Evolutionary conservation across 2,329 filamentous ascomycete genomes (phyloP).

Genomic region (Cytospora piceae): DNA sequence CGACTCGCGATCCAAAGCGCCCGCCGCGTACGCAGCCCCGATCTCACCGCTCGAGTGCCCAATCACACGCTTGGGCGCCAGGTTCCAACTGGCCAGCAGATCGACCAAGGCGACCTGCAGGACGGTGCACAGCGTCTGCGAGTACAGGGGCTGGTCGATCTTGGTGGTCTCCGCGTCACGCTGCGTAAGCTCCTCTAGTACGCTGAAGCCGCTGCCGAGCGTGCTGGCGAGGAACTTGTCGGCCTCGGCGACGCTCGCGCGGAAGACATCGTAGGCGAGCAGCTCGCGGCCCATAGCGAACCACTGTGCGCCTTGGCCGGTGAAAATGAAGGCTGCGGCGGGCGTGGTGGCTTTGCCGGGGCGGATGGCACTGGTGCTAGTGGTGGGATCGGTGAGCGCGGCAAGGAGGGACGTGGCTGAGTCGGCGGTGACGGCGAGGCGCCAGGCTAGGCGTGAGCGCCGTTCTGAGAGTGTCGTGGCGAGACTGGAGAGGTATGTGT

Average conservation of each 20-base stretch:
- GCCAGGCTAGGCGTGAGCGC: constrained; percentile 24
- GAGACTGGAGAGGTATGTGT: constrained; percentile 22
- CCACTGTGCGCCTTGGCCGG: constrained; percentile 43
- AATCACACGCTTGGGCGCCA: constrained; percentile 32
- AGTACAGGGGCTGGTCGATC: constrained; percentile 37
- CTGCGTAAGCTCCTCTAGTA: constrained; percentile 35
- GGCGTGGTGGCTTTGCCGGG: constrained; percentile 17
- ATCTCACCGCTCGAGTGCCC: constrained; percentile 37
- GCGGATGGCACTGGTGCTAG: constrained; percentile 14
- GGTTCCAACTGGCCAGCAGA: constrained; percentile 33
- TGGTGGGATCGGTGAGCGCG: constrained; percentile 14
- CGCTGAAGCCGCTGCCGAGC: constrained; percentile 16
- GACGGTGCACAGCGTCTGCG: constrained; percentile 39
- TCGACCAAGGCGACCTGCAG: constrained; percentile 43
- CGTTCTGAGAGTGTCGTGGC: constrained; percentile 25
- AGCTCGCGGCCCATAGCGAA: constrained; percentile 36
- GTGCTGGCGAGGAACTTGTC: constrained; percentile 14
- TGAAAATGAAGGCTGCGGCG: constrained; percentile 37
- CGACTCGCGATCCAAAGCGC: constrained; percentile 29
- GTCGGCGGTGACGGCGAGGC: constrained; percentile 23
- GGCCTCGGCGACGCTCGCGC: constrained; percentile 21
- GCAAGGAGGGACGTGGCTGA: constrained; percentile 12
- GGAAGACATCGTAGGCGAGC: constrained; percentile 33
- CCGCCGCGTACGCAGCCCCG: constrained; percentile 34
- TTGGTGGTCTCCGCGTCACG: constrained; percentile 30